Conservation (phyloP, 129 eudicot species). For the Escallonia rubra region DNA sequence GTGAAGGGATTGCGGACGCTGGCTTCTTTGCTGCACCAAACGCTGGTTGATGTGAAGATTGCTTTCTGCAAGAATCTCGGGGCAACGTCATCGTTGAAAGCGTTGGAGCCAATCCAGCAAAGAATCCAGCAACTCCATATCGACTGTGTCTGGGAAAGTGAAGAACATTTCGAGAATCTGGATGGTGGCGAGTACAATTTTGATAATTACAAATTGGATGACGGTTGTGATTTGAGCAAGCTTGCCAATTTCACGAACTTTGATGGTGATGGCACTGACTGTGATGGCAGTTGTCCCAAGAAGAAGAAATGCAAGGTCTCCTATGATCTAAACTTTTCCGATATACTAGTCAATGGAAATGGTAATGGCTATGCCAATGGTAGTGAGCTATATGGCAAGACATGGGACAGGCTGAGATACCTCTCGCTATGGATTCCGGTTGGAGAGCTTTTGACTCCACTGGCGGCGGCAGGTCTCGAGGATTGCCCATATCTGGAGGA, state of each 20-base stretch:
- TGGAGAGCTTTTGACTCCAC: slow-evolving; percentile 76
- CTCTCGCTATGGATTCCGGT: slow-evolving; percentile 89
- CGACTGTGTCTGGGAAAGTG: slow-evolving; percentile 68
- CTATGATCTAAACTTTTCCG: slow-evolving; percentile 33
- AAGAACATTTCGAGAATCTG: slow-evolving; percentile 33
- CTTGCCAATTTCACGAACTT: neutral
- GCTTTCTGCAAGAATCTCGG: slow-evolving; percentile 77
- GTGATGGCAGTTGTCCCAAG: slow-evolving; percentile 20
- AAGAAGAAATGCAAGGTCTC: slow-evolving; percentile 40
- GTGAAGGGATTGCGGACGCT: slow-evolving; percentile 75
- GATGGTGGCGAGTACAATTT: slow-evolving; percentile 29
- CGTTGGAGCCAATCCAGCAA: slow-evolving; percentile 67
- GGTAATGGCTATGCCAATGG: slow-evolving; percentile 15
- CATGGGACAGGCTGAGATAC: slow-evolving; percentile 57
- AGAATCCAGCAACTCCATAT: slow-evolving; percentile 67
- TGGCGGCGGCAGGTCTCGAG: slow-evolving; percentile 55
- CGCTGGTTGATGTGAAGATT: slow-evolving; percentile 68
- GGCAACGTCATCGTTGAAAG: slow-evolving; percentile 53
- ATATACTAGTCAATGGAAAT: slow-evolving; percentile 2
- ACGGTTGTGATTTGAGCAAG: slow-evolving; percentile 3
- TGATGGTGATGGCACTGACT: slow-evolving; percentile 3
- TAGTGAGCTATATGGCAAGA: slow-evolving; percentile 25
- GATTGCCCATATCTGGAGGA: slow-evolving; percentile 76
- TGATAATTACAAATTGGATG: slow-evolving; percentile 27
- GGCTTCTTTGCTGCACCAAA: slow-evolving; percentile 48